Percentiles rank a stretch among this genome's conserved stretches.
Conservation (phyloP, 495 filamentous ascomycete species). For the Aspergillus mulundensis region DNA sequence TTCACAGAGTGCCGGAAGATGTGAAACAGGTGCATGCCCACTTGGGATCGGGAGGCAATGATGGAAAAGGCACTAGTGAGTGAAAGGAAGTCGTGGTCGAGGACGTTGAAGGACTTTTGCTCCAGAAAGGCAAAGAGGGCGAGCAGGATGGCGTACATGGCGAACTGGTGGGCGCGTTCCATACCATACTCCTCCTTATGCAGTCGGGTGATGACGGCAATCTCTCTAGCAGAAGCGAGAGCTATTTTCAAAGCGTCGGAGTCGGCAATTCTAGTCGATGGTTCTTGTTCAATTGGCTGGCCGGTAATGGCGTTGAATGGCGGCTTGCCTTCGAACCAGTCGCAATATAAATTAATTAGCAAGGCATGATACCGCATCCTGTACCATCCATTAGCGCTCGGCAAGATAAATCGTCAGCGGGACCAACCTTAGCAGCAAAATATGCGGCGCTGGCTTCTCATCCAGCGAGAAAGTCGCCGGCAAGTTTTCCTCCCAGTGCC, state of each 20-base stretch:
- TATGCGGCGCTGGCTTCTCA: constrained; percentile 23
- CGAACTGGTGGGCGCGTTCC: constrained; percentile 28
- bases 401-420: neutral
- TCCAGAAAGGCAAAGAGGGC: constrained; percentile 28
- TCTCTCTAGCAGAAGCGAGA: constrained; percentile 23
- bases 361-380: constrained; percentile 34
- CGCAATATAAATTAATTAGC: constrained; percentile 25
- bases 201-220: constrained; percentile 17
- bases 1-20: constrained; percentile 27
- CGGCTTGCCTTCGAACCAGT: constrained; percentile 14
- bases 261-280: neutral
- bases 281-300: neutral
- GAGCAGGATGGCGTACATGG: constrained; percentile 31
- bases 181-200: constrained; percentile 25
- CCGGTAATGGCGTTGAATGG: neutral
- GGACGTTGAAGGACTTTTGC: constrained; percentile 22
- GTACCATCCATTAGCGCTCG: neutral
- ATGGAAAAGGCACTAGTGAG: constrained; percentile 25
- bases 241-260: constrained; percentile 9
- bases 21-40: constrained; percentile 25
- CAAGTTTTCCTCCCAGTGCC: constrained; percentile 20
- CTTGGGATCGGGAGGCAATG: constrained; percentile 23
- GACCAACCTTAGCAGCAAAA: constrained; percentile 27
- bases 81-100: constrained; percentile 26
- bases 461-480: constrained; percentile 14